Evolutionary conservation across 2,329 filamentous ascomycete species (phyloP).

Genomic region (Aschersonia sp.): DNA sequence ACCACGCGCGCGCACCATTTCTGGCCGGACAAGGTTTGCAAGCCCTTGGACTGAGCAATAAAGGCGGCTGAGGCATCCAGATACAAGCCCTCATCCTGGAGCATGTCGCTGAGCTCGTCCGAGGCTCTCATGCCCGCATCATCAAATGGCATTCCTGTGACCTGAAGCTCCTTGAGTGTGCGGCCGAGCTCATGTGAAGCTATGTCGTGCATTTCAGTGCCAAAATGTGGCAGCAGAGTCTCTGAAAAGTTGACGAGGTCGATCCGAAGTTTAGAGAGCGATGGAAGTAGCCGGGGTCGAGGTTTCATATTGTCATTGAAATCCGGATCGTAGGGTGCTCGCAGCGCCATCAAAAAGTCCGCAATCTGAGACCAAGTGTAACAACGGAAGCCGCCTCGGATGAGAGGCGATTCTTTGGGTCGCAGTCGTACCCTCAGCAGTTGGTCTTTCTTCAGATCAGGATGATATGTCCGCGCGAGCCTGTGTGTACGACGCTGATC

Average conservation of each 20-base stretch:
- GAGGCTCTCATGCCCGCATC: constrained; percentile 31
- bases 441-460: constrained; percentile 24
- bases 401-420: constrained; percentile 27
- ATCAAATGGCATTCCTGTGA: constrained; percentile 37
- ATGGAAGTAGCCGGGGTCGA: constrained; percentile 30
- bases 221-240: constrained; percentile 27
- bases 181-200: constrained; percentile 38
- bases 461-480: constrained; percentile 26
- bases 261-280: constrained; percentile 30
- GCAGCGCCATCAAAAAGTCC: constrained; percentile 35
- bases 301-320: constrained; percentile 18
- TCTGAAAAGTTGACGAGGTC: constrained; percentile 41
- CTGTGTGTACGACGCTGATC: constrained; percentile 29
- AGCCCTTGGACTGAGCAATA: constrained; percentile 22
- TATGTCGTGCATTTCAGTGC: constrained; percentile 34
- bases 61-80: constrained; percentile 30
- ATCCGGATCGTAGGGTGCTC: constrained; percentile 33
- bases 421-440: constrained; percentile 26
- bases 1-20: constrained; percentile 29
- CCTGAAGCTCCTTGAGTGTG: constrained; percentile 34
- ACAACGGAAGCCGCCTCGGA: constrained; percentile 36
- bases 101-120: constrained; percentile 33
- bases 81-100: constrained; percentile 38
- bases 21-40: constrained; percentile 25
- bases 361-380: constrained; percentile 39